Percentiles rank a stretch among this genome's conserved stretches.
Conservation (phyloP, 2,329 filamentous ascomycete genomes). For the Chrysoporthe austroafricana region DNA sequence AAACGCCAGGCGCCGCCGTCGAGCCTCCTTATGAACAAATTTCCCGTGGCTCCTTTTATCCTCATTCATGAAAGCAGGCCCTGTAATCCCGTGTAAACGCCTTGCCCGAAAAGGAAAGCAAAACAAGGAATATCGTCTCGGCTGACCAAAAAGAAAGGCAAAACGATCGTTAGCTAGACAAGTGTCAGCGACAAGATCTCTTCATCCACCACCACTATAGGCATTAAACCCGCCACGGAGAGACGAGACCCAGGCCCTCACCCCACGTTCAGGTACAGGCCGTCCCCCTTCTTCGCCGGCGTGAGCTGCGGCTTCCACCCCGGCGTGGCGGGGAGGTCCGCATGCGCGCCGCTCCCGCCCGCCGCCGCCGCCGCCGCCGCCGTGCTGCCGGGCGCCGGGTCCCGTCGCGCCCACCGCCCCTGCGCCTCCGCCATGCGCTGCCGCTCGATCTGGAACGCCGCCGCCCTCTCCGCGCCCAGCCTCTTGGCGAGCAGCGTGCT, state of each 20-base stretch:
- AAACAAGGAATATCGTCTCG: no score
- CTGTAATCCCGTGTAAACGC: no score
- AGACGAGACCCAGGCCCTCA: constrained; percentile 33
- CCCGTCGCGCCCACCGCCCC: neutral
- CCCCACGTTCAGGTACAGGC: constrained; percentile 63
- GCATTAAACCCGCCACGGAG: no score
- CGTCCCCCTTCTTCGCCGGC: constrained; percentile 67
- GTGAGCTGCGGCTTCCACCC: constrained; percentile 69
- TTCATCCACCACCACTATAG: no score
- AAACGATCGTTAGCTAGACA: no score
- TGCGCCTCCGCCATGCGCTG: constrained; percentile 31
- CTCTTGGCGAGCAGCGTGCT: constrained; percentile 57
- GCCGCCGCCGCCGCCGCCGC: neutral
- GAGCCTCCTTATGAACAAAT: neutral
- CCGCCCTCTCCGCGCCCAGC: constrained; percentile 53
- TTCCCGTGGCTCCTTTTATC: no score
- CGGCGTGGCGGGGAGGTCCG: constrained; percentile 51
- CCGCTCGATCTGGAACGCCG: constrained; percentile 46
- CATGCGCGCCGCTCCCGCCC: constrained; percentile 20
- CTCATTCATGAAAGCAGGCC: neutral
- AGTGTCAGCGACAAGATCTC: no score
- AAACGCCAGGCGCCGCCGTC: no score
- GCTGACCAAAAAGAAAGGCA: no score
- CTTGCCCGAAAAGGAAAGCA: no score
- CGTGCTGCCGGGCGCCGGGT: constrained; percentile 7